Conservation (phyloP, 805 yeast genomes). For the Pichia paraexigua region DNA sequence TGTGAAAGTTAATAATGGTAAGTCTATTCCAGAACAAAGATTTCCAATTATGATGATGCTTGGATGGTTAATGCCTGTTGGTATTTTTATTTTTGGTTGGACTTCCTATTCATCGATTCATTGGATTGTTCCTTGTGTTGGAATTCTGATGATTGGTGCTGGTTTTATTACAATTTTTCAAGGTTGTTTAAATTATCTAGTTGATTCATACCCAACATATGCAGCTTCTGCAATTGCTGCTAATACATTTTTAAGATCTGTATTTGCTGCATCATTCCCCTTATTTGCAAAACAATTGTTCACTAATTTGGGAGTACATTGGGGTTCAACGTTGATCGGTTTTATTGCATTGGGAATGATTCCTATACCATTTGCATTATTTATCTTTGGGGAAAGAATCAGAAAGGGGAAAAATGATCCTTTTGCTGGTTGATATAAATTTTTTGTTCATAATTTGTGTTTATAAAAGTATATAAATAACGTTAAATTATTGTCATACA, state of each 20-base stretch:
- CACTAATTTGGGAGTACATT: constrained; percentile 48
- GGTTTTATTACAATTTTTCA: constrained; percentile 59
- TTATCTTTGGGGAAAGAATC: constrained; percentile 41
- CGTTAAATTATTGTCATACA: neutral
- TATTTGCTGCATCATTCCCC: constrained; percentile 65
- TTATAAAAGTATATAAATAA: neutral
- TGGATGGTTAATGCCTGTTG: constrained; percentile 48
- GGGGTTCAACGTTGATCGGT: constrained; percentile 64
- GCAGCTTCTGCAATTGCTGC: constrained; percentile 52
- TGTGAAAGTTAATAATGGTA: constrained; percentile 29
- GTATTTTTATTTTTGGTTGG: constrained; percentile 63
- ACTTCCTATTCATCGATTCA: constrained; percentile 36
- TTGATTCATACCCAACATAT: constrained; percentile 60
- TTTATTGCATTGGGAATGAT: constrained; percentile 47
- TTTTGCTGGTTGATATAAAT: neutral
- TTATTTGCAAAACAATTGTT: constrained; percentile 56
- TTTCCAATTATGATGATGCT: constrained; percentile 45
- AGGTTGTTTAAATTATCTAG: constrained; percentile 57
- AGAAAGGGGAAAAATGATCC: constrained; percentile 31
- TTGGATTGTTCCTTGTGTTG: constrained; percentile 52
- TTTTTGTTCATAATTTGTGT: neutral
- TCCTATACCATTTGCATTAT: constrained; percentile 58
- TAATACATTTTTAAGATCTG: constrained; percentile 58
- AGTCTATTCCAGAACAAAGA: constrained; percentile 53
- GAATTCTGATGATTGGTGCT: constrained; percentile 51